These are phyloP conservation scores for Drechslerella coelobrocha DNA, from an alignment of 2,329 filamentous ascomycete species.

Conservation along the genomic window DNA sequence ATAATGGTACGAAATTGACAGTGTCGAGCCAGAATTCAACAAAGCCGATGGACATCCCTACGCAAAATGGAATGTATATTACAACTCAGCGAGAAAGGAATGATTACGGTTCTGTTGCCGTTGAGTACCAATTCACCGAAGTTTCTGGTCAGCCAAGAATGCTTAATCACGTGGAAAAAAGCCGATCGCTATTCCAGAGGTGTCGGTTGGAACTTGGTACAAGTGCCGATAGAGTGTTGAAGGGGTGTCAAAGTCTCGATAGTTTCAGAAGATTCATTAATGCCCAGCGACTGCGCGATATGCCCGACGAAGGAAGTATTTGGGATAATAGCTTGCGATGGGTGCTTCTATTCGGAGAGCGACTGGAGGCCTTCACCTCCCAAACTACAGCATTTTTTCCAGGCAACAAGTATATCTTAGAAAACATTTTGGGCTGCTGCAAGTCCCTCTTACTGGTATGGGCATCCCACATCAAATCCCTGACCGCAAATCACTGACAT, in stretches of 20 bases:
- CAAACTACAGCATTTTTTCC: slow-evolving; percentile 34
- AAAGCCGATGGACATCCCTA: not conserved
- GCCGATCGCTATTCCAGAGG: slow-evolving; percentile 12
- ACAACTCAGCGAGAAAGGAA: not conserved
- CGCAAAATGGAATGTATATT: not conserved
- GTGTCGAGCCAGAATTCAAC: not conserved
- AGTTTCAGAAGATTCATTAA: slow-evolving; percentile 37
- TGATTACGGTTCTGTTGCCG: not conserved
- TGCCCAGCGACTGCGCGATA: slow-evolving; percentile 35
- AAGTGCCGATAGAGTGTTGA: slow-evolving; percentile 28
- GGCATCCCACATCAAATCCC: not conserved
- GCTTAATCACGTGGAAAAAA: slow-evolving; percentile 24
- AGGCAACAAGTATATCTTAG: slow-evolving; percentile 18
- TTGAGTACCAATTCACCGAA: not conserved
- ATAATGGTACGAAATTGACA: not conserved
- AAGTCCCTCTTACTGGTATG: slow-evolving; percentile 31
- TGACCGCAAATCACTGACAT: slow-evolving; percentile 3
- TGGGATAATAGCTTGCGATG: slow-evolving; percentile 37
- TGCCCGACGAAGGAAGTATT: slow-evolving; percentile 37
- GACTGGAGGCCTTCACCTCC: slow-evolving; percentile 26
- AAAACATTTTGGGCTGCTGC: slow-evolving; percentile 35
- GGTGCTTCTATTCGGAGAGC: slow-evolving; percentile 23
- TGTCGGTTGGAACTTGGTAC: slow-evolving; percentile 25
- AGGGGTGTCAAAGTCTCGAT: slow-evolving; percentile 26
- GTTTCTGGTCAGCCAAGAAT: not conserved